Percentiles rank a stretch among this genome's conserved stretches.
Evolutionary conservation across 352 stramenopile species (phyloP).

Genomic region (Pythium grandisporangium): DNA sequence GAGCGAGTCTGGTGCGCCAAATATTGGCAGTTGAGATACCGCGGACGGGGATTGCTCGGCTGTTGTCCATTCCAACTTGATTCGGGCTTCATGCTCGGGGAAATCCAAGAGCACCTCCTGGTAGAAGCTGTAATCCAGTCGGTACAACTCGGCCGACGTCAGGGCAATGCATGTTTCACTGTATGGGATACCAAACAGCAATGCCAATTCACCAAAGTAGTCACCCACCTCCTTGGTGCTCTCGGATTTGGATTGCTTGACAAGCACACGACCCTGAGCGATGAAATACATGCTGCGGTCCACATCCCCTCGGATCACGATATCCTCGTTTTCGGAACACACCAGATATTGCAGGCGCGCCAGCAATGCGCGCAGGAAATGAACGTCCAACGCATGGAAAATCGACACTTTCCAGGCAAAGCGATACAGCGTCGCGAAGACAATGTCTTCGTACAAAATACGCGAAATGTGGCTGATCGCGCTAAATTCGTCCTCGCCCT

Average conservation of each 20-base stretch:
- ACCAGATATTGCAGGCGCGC: constrained; percentile 49
- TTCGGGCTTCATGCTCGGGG: constrained; percentile 47
- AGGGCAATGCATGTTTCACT: constrained; percentile 59
- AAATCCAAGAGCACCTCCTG: constrained; percentile 56
- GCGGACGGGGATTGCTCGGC: constrained; percentile 8
- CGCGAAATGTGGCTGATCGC: constrained; percentile 35
- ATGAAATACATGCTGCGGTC: constrained; percentile 81
- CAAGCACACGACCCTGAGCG: constrained; percentile 36
- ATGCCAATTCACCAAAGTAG: constrained; percentile 47
- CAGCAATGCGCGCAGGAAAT: constrained; percentile 51
- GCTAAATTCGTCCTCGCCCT: constrained; percentile 44
- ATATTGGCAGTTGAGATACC: constrained; percentile 10
- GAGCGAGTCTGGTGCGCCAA: constrained; percentile 8
- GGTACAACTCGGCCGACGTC: constrained; percentile 51
- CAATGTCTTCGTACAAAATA: constrained; percentile 47
- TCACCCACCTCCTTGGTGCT: constrained; percentile 38
- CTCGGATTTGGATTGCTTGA: constrained; percentile 43
- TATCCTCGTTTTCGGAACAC: constrained; percentile 51
- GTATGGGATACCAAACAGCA: constrained; percentile 50
- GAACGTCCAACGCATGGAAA: constrained; percentile 41
- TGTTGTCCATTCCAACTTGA: constrained; percentile 46
- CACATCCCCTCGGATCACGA: constrained; percentile 65
- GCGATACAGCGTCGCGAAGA: constrained; percentile 32
- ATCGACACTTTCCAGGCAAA: constrained; percentile 42
- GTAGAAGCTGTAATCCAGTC: constrained; percentile 48